These are phyloP conservation scores for Leccinum broughii DNA, from an alignment of 768 basidiomycete genomes.

Conservation along the genomic window DNA sequence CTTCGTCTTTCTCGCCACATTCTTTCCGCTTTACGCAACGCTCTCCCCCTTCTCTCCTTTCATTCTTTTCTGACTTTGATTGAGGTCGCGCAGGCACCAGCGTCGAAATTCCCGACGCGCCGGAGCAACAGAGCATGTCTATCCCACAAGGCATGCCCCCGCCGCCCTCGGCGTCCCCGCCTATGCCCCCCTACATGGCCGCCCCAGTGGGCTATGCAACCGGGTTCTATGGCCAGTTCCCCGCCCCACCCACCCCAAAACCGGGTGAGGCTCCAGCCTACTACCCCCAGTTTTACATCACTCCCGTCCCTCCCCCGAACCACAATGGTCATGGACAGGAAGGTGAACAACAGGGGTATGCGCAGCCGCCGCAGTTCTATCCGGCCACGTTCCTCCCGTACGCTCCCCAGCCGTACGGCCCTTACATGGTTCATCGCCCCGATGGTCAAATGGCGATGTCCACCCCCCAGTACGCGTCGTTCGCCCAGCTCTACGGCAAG, in stretches of 20 bases:
- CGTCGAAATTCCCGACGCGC: slow-evolving; percentile 46
- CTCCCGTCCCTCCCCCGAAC: slow-evolving; percentile 42
- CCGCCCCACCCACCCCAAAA: slow-evolving; percentile 48
- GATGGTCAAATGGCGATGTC: slow-evolving; percentile 39
- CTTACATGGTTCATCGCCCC: slow-evolving; percentile 48
- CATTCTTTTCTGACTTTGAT: slow-evolving; percentile 44
- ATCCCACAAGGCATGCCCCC: slow-evolving; percentile 44
- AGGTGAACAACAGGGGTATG: slow-evolving; percentile 41
- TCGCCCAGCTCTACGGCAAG: slow-evolving; percentile 41
- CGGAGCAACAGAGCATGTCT: slow-evolving; percentile 43
- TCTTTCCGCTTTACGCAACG: slow-evolving; percentile 21
- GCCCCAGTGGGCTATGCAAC: slow-evolving; percentile 53
- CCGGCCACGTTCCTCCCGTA: slow-evolving; percentile 48
- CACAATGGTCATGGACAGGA: slow-evolving; percentile 42
- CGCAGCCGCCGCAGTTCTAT: slow-evolving; percentile 46
- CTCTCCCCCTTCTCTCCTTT: neutral
- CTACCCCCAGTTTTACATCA: slow-evolving; percentile 50
- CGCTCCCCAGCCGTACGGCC: slow-evolving; percentile 48
- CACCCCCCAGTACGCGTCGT: slow-evolving; percentile 40
- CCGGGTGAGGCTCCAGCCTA: slow-evolving; percentile 53
- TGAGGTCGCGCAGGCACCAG: slow-evolving; percentile 60
- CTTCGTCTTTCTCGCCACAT: slow-evolving; percentile 32
- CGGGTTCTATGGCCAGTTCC: slow-evolving; percentile 57
- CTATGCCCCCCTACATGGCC: slow-evolving; percentile 51
- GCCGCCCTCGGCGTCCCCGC: slow-evolving; percentile 46